A percentile compares a stretch with the other conserved stretches of the same genome.
phyloP scores from a whole-genome alignment of 2,329 filamentous ascomycete species.

The Emergomyces africanus region DNA sequence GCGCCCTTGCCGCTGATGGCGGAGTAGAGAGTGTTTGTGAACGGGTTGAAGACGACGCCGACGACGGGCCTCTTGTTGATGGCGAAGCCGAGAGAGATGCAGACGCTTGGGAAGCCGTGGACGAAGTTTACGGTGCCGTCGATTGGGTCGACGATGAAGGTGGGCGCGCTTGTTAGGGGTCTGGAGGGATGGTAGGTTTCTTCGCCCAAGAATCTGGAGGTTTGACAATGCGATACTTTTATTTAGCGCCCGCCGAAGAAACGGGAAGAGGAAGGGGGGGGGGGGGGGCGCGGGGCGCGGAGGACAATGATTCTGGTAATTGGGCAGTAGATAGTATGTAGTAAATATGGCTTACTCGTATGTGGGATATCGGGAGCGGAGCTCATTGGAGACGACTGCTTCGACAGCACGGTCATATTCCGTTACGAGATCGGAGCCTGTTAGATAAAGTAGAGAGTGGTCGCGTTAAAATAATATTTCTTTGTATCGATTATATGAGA shows the following conservation, averaged over 20 bases:
- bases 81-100: conserved; percentile 46
- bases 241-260: background rate
- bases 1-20: conserved; percentile 44
- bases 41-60: conserved; percentile 51
- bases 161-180: conserved; percentile 40
- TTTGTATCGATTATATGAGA: background rate
- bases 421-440: conserved; percentile 49
- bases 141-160: conserved; percentile 52
- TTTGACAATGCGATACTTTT: background rate
- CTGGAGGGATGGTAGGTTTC: conserved; percentile 47
- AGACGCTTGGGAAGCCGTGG: conserved; percentile 47
- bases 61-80: conserved; percentile 39
- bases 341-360: conserved; percentile 30
- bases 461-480: background rate
- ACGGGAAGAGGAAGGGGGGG: no score
- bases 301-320: no score
- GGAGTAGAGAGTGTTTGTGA: conserved; percentile 42
- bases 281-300: no score
- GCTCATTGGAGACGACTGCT: conserved; percentile 39
- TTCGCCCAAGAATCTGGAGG: conserved; percentile 40
- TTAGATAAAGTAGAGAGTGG: background rate
- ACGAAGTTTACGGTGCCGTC: conserved; percentile 55
- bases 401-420: conserved; percentile 52
- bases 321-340: background rate
- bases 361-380: conserved; percentile 40